Evolutionary conservation across 75 land plant genomes (phyloP), one percentile per base, ranked within the genome.

Genomic region (Picea sitchensis): DNA sequence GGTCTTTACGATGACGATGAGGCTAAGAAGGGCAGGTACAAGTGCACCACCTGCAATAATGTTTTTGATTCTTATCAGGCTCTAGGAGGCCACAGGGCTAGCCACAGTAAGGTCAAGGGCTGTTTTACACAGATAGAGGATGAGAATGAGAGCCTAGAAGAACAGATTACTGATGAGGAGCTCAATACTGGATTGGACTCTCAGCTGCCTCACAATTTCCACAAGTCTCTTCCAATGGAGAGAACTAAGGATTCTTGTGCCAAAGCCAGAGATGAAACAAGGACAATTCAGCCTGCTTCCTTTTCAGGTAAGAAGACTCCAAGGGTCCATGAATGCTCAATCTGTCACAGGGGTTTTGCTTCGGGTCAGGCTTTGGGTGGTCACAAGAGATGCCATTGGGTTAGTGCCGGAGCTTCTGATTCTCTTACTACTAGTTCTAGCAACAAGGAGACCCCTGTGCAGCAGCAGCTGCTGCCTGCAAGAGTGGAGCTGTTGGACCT

Each of bases 371-470:
- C 91, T 15, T 79, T 89, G 56, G 91, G 91, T 34, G 91, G 91
- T 17, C 91, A 89, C 82, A 90, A 88, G 90, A 68, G 91, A 51
- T 85, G 91, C n/a, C 91, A 90, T 61, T 85, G 89, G 89, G 77
- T 59, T 7, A 47, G 34, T 58, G 31, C 20, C 6, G 77, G 62
- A 6, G 23, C 32, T 21, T 51, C 77, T 4, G 59, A 47, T 15
- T 23, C 77, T 13, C 23, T 26, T 5, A 56, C 41, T 58, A 56
- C 76, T 15, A 11, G 41, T 21, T 57, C 77, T 13, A 75, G 59
- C 58, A 36, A 41, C 47, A 69, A 69, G 21, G 73, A 69, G 73
- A 69, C 2, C 9, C 73, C 44, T 65, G 14, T 65, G 68, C 68
- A 65, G 68, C 68, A 65, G 32, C 73, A 34, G n/a, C 36, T 26